Evolutionary conservation across 768 basidiomycete genomes (phyloP).

Genomic region (Pleurotus citrinopileatus): DNA sequence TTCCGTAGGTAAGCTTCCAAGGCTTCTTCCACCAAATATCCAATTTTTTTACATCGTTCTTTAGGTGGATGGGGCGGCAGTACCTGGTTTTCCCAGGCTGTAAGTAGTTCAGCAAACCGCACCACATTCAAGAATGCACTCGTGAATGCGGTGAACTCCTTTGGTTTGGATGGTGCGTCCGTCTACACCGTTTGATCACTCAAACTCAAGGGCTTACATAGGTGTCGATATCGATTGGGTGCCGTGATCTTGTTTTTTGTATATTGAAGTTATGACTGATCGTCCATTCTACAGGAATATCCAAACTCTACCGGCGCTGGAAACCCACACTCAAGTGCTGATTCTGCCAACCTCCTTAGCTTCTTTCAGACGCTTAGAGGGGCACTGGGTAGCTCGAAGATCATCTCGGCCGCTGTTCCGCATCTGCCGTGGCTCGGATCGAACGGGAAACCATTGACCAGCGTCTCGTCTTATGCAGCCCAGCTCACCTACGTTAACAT

Average conservation of each 20-base stretch:
- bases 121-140: constrained; percentile 56
- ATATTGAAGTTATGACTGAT: background rate
- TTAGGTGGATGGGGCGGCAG: constrained; percentile 73
- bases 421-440: constrained; percentile 66
- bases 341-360: constrained; percentile 61
- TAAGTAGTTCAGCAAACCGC: constrained; percentile 47
- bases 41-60: constrained; percentile 10
- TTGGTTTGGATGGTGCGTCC: constrained; percentile 63
- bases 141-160: constrained; percentile 50
- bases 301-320: constrained; percentile 63
- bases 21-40: constrained; percentile 15
- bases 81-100: constrained; percentile 59
- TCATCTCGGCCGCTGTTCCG: constrained; percentile 68
- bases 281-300: constrained; percentile 51
- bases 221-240: constrained; percentile 58
- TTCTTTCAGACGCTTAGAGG: constrained; percentile 58
- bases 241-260: constrained; percentile 3
- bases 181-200: too few relatives aligned
- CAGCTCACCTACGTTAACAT: constrained; percentile 68
- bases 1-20: constrained; percentile 49
- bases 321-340: constrained; percentile 55
- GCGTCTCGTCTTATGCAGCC: constrained; percentile 63
- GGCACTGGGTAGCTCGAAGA: constrained; percentile 52
- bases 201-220: constrained; percentile 24
- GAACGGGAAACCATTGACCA: constrained; percentile 57